Evolutionary conservation across 805 yeast genomes (phyloP).

Genomic region (Monosporozyma solicola): DNA sequence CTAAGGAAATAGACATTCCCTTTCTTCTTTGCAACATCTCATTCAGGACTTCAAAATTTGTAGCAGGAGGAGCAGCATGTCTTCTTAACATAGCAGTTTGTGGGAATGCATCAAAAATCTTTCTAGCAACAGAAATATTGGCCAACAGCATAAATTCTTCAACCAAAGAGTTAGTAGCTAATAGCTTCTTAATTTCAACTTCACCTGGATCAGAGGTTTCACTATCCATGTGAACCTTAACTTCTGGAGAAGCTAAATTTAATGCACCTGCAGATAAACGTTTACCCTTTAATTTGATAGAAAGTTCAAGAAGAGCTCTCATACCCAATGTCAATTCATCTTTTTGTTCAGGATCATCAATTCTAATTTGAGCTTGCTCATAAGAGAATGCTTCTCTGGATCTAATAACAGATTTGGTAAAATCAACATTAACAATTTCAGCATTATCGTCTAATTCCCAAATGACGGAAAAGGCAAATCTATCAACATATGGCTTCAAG

Average conservation of each 20-base stretch:
- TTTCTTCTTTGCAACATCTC: slow-evolving; percentile 82
- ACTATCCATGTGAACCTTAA: slow-evolving; percentile 91
- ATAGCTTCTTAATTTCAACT: slow-evolving; percentile 79
- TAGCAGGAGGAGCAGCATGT: slow-evolving; percentile 94
- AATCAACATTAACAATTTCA: slow-evolving; percentile 68
- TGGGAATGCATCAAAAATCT: slow-evolving; percentile 86
- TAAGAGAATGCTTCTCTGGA: slow-evolving; percentile 94
- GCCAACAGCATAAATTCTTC: slow-evolving; percentile 98
- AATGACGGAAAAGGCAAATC: slow-evolving; percentile 89
- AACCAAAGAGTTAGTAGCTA: slow-evolving; percentile 90
- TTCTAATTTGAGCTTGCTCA: slow-evolving; percentile 84
- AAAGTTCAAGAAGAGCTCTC: slow-evolving; percentile 70
- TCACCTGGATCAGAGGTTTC: slow-evolving; percentile 96
- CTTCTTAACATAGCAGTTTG: slow-evolving; percentile 98
- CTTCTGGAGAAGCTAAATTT: slow-evolving; percentile 95
- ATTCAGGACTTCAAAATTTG: slow-evolving; percentile 82
- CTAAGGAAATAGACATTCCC: slow-evolving; percentile 64
- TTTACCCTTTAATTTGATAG: slow-evolving; percentile 75
- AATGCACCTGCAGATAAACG: slow-evolving; percentile 93
- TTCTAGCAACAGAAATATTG: slow-evolving; percentile 89
- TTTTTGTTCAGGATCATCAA: slow-evolving; percentile 64
- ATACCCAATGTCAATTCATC: slow-evolving; percentile 87
- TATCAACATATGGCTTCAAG: slow-evolving; percentile 85
- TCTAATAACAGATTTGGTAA: slow-evolving; percentile 77
- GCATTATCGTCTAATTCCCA: slow-evolving; percentile 93